phyloP scores from a whole-genome alignment of 2,329 filamentous ascomycete genomes.

The Xylaria digitata region DNA sequence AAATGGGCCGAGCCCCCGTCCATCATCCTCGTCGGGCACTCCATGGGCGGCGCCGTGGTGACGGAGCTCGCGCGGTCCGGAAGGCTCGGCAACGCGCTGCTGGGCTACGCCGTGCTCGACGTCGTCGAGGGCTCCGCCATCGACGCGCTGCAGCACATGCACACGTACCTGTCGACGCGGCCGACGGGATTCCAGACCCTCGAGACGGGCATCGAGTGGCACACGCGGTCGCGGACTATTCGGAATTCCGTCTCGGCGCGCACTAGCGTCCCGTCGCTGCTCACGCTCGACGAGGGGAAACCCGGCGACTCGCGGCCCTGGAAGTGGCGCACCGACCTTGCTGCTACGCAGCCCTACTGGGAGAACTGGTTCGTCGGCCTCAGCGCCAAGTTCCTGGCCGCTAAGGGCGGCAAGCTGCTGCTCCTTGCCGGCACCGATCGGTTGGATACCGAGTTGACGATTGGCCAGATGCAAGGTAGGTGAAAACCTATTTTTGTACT shows the following conservation, averaged over 20 bases:
- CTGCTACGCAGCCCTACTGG: constrained; percentile 89
- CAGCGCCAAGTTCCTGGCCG: constrained; percentile 86
- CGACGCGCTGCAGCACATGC: constrained; percentile 94
- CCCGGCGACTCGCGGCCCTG: constrained; percentile 63
- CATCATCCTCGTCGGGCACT: constrained; percentile 88
- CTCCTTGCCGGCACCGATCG: constrained; percentile 51
- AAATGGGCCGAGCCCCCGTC: constrained; percentile 79
- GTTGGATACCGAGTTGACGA: constrained; percentile 52
- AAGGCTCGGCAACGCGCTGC: constrained; percentile 72
- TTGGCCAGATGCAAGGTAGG: constrained; percentile 54
- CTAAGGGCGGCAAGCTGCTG: constrained; percentile 67
- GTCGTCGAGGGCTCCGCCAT: constrained; percentile 97
- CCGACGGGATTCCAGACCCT: constrained; percentile 82
- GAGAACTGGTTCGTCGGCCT: constrained; percentile 91
- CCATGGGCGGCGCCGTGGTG: constrained; percentile 89
- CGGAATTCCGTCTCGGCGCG: constrained; percentile 85
- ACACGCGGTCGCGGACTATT: constrained; percentile 87
- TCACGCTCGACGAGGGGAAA: constrained; percentile 56
- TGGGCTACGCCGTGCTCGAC: constrained; percentile 92
- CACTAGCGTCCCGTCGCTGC: constrained; percentile 84
- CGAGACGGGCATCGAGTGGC: constrained; percentile 90
- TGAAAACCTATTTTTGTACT: constrained; percentile 36
- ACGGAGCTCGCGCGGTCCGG: constrained; percentile 81
- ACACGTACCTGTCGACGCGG: constrained; percentile 85
- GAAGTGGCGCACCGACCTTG: constrained; percentile 88